Evolutionary conservation across 495 filamentous ascomycete genomes (phyloP).

Genomic region (Hyphodiscus hymeniophilus): DNA sequence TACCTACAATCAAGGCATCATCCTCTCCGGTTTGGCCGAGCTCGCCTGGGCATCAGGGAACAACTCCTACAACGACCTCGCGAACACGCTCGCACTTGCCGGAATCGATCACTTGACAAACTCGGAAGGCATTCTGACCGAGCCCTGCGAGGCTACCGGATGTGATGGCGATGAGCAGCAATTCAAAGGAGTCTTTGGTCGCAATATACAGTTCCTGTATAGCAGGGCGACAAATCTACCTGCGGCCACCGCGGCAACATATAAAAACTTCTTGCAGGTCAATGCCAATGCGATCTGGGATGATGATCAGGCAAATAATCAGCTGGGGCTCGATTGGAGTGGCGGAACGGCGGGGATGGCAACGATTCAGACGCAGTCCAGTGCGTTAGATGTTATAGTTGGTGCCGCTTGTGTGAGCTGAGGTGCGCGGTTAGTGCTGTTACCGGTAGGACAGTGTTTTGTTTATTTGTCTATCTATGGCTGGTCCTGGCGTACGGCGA

Average conservation of each 20-base stretch:
- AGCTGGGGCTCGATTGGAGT: conserved; percentile 51
- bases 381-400: conserved; percentile 60
- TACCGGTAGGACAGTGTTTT: background rate
- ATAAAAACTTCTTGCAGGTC: conserved; percentile 45
- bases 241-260: conserved; percentile 35
- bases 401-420: conserved; percentile 39
- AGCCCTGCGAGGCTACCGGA: conserved; percentile 48
- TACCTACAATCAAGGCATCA: conserved; percentile 76
- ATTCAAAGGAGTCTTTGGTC: conserved; percentile 75
- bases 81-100: conserved; percentile 56
- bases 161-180: conserved; percentile 53
- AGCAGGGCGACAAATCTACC: conserved; percentile 25
- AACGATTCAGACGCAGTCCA: conserved; percentile 53
- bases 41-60: conserved; percentile 38
- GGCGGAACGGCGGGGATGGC: conserved; percentile 35
- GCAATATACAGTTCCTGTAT: conserved; percentile 57
- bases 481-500: background rate
- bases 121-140: conserved; percentile 52
- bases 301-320: conserved; percentile 42
- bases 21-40: conserved; percentile 65
- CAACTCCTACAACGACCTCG: conserved; percentile 40
- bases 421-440: background rate
- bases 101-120: conserved; percentile 48
- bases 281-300: conserved; percentile 64
- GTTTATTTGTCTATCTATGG: background rate